Evolutionary conservation across 2,329 filamentous ascomycete species (phyloP), one percentile per base, ranked within the genome.

Genomic region (Claviceps africana): DNA sequence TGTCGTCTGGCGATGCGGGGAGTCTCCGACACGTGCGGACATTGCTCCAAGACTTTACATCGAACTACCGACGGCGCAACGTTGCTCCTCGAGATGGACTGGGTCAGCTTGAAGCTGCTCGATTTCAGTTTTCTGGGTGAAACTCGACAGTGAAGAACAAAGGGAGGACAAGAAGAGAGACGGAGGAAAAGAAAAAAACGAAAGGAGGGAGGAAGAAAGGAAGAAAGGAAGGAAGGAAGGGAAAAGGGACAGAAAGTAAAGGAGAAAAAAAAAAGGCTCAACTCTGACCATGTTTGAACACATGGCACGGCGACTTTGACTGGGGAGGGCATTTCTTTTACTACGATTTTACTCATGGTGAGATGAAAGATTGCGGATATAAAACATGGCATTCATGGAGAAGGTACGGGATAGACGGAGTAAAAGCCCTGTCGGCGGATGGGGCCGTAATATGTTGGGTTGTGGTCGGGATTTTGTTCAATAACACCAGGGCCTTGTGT

Each of bases 1-100:
- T 95, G 48, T 74, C 76, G 47, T 79, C 78, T 30, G 80, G 85
- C 55, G 81, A 82, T 40, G 68, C 65, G 1, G 72, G 77, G 22
- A 75, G 74, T 25, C 66, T 88, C 43, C 77, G 88, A 54, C 89
- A 89, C 70, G 88, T 96, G 51, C 79, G 91, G 39, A 83, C 80
- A 28, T 75, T 95, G 35, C 76, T 98, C 53, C 93, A 97, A 70
- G 94, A 98, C 68, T 98, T 98, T 65, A 97, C 93, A 25, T 95
- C 91, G 65, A 87, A 83, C 31, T 98, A 98, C 67, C 82, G 94
- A 49, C 78, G 94, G 63, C 79, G 94, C 56, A 96, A 98, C 63
- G 87, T 98, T 47, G 91, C 93, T n/a, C 93, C 93, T 7, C 75
- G 91, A 55, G 91, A 97, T 64, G 91, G 91, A 1, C 73, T 97